Evolutionary conservation across 192 early-diverging fungal species (phyloP), one percentile per base, ranked within the genome.

Genomic region (Linnemannia schmuckeri): DNA sequence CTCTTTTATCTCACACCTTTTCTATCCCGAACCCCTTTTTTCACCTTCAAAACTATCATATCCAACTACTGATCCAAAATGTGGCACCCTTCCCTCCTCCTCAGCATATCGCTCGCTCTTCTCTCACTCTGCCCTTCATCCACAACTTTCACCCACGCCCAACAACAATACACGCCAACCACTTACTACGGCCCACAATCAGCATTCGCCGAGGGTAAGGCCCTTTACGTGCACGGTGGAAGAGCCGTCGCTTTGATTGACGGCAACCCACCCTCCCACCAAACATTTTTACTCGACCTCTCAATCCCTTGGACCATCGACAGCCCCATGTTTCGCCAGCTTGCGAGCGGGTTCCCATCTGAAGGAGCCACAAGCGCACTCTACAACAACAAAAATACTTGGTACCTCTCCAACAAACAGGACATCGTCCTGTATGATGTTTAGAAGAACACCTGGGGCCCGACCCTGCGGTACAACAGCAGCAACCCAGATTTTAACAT

Each of bases 261-360:
- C 27, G 22, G 13, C 49, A 66, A 66, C 61, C 8, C 63, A 0
- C 68, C 55, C n/a, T 20, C 37, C 57, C 52, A 63, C 6, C 80
- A 82, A 47, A 76, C 49, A 6, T 82, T 82, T 35, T 52, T 74
- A n/a, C 49, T 82, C 68, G 80, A 81, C 74, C 74, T 76, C 2
- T 82, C 80, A 15, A 82, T 6, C 6, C 13, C 24, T 41, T 76
- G 69, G 74, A 41, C 63, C 13, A 70, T 52, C 63, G 38, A 55
- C 6, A 30, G 35, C 7, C 80, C 80, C 0, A 41, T 69, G 10
- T 76, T 72, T 35, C 40, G 54, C 20, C 35, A 57, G 30, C 46
- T 81, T 6, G 41, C 74, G 1, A 37, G 52, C 6, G 54, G 17
- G 3, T 46, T 77, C n/a, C 42, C 41, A 17, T 35, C 61, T 18